Evolutionary conservation across 1,139 yeast genomes (phyloP), one percentile per base, ranked within the genome.

Genomic region (Zhuliangozyma blackwelliae): DNA sequence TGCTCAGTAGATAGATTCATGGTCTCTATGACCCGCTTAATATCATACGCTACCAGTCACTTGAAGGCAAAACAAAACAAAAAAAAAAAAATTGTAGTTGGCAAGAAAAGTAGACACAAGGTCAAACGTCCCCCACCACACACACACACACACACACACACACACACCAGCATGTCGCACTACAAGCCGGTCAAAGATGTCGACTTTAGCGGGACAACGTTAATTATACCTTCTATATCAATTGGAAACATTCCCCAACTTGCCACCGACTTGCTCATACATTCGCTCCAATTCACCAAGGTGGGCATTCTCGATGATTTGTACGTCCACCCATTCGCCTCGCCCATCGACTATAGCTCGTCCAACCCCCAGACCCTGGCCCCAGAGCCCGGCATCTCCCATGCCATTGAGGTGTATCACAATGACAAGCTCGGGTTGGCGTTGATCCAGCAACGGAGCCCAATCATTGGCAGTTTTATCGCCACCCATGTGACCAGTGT

Each of bases 201-300:
- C 5, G 3, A 7, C 23, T 10, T 40, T 2, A 16, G 19, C 3
- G 20, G 25, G 1, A 31, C 40, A 6, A 57, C 60, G 2, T 55
- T 88, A 13, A 55, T 90, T 1, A 40, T 92, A 2, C 97, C 97
- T 0, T 63, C 90, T 1, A 85, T 92, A 0, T 80, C 96, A 3
- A 75, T 88, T 12, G 97, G 95, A 5, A 92, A 90, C 53, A 84
- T 89, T 3, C 95, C 97, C 0, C 98, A 92, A 57, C 65, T 90
- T 37, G 64, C 94, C 0, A 62, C 77, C 5, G 97, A 90, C 57
- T 65, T 90, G 28, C 61, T 92, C 29, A 64, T 89, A 12, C 85
- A 83, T 50, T 79, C 84, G 2, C 63, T 73, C 27, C 68, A 65
- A 2, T 74, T 83, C 40, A 45, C 60, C 36, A 73, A 72, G 33